Conservation (phyloP, 345 rosid species). For the Laguncularia racemosa region DNA sequence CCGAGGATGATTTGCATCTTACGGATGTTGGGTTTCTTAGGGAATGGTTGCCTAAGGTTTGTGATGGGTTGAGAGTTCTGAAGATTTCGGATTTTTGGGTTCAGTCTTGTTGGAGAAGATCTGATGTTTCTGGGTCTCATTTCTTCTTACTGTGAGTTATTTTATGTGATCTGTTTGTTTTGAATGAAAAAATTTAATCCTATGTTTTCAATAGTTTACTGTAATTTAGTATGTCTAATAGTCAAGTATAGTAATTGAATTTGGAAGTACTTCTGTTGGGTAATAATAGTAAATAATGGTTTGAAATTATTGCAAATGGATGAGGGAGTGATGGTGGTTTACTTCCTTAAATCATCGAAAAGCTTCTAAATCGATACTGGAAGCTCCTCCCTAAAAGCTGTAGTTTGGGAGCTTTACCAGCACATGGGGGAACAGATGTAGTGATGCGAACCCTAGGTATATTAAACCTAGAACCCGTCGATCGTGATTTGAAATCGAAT, state of each 20-base stretch:
- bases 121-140: conserved; percentile 45
- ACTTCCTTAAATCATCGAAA: background rate
- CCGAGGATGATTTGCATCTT: conserved; percentile 48
- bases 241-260: background rate
- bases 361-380: no score
- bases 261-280: background rate
- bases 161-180: background rate
- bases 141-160: conserved; percentile 57
- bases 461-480: no score
- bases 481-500: no score
- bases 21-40: conserved; percentile 36
- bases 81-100: conserved; percentile 75
- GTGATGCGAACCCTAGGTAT: no score
- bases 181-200: background rate
- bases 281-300: no score
- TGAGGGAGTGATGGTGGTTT: background rate
- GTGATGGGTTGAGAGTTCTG: conserved; percentile 28
- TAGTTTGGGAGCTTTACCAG: no score
- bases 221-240: background rate
- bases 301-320: no score
- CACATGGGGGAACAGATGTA: no score
- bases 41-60: conserved; percentile 50
- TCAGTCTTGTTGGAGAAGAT: conserved; percentile 74
- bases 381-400: no score
- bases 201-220: background rate